phyloP scores from a whole-genome alignment of 2,329 filamentous ascomycete species.

The Hymenoscyphus fraxineus region DNA sequence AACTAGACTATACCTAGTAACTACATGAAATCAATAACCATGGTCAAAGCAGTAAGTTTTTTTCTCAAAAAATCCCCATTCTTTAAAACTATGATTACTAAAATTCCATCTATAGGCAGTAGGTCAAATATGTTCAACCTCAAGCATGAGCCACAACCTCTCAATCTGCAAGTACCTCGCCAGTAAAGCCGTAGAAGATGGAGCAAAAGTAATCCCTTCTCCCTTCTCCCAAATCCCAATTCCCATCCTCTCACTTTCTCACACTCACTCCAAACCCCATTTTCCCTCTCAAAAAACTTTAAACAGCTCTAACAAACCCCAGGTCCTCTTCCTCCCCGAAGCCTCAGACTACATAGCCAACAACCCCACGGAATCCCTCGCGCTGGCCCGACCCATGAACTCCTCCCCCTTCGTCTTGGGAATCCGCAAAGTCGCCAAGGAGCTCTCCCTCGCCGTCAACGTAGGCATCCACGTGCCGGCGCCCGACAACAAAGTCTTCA shows the following conservation, averaged over 20 bases:
- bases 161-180: constrained; percentile 71
- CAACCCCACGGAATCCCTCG: constrained; percentile 62
- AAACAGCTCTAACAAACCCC: not conserved
- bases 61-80: not conserved
- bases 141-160: constrained; percentile 74
- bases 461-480: constrained; percentile 81
- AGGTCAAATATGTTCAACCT: constrained; percentile 84
- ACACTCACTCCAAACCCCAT: not conserved
- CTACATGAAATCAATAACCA: constrained; percentile 13
- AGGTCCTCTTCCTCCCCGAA: constrained; percentile 88
- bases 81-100: constrained; percentile 10
- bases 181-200: constrained; percentile 66
- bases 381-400: constrained; percentile 63
- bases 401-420: constrained; percentile 72
- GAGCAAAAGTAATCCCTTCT: constrained; percentile 64
- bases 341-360: constrained; percentile 71
- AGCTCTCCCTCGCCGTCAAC: constrained; percentile 67
- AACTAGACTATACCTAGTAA: too few species aligned
- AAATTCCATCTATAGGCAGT: constrained; percentile 57
- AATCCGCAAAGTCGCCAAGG: constrained; percentile 63
- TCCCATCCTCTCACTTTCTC: too few species aligned
- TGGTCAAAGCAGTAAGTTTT: constrained; percentile 33
- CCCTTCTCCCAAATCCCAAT: too few species aligned
- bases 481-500: constrained; percentile 49
- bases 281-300: not conserved